Evolutionary conservation across 169 alveolate genomes (phyloP).

Genomic region (Condylostoma magnum): DNA sequence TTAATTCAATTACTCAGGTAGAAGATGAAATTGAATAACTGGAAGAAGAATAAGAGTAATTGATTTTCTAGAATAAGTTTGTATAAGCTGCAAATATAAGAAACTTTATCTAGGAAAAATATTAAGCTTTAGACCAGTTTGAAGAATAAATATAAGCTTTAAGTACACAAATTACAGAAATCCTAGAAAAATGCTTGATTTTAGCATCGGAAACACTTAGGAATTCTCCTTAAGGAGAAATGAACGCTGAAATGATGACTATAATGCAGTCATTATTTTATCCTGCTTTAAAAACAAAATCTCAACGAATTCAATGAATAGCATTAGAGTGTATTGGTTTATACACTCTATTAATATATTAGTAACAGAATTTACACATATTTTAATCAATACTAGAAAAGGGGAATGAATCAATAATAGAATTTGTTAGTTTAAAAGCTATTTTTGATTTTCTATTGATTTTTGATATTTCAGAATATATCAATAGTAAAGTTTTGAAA

Average conservation of each 20-base stretch:
- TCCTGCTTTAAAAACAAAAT: not conserved
- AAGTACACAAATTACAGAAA: not conserved
- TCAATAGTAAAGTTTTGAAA: not conserved
- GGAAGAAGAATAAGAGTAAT: not conserved
- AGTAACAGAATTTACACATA: slow-evolving; percentile 3
- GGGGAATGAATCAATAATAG: not conserved
- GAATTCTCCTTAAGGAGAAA: not conserved
- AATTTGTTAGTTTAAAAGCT: not conserved
- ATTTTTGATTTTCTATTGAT: slow-evolving; percentile 11
- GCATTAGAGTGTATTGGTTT: slow-evolving; percentile 23
- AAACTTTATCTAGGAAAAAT: not conserved
- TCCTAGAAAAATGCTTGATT: not conserved
- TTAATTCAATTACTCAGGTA: not conserved
- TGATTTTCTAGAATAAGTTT: not conserved
- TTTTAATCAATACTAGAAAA: not conserved
- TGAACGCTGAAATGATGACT: not conserved
- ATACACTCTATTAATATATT: not conserved
- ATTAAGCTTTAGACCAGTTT: not conserved
- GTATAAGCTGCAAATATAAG: not conserved
- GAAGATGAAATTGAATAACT: slow-evolving; percentile 6
- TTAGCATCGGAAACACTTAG: not conserved
- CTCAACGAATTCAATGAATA: not conserved
- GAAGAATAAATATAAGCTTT: not conserved
- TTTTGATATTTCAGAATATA: not conserved
- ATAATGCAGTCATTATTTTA: slow-evolving; percentile 4